A percentile compares a stretch with the other conserved stretches of the same genome.
phyloP scores from a whole-genome alignment of 768 basidiomycete species.

The Tricholoma saponaceum region DNA sequence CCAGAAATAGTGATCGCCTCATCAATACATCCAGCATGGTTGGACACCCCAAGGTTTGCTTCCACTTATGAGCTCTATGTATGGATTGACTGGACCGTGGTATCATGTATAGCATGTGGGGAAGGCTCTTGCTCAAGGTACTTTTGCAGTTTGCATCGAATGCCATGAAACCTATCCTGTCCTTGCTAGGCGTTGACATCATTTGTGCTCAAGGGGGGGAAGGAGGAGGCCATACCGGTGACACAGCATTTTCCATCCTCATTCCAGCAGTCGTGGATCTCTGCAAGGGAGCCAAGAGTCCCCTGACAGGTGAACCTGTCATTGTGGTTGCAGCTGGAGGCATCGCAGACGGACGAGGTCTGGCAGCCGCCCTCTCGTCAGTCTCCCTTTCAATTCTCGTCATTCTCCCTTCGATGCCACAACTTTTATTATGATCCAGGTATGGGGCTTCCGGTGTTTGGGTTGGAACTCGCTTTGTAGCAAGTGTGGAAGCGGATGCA shows the following conservation, averaged over 20 bases:
- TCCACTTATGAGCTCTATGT: background rate
- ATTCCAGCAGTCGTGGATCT: constrained; percentile 80
- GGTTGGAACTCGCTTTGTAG: constrained; percentile 87
- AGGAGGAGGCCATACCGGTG: constrained; percentile 87
- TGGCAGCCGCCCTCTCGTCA: constrained; percentile 71
- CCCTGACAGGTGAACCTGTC: constrained; percentile 73
- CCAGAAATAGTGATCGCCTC: background rate
- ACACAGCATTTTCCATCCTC: constrained; percentile 75
- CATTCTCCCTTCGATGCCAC: background rate
- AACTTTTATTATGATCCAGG: constrained; percentile 26
- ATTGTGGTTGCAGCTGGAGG: constrained; percentile 83
- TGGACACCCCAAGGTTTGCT: constrained; percentile 73
- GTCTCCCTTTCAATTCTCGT: constrained; percentile 9
- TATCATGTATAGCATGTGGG: constrained; percentile 50
- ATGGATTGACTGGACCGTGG: constrained; percentile 5
- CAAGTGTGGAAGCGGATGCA: constrained; percentile 76
- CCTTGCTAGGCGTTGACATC: constrained; percentile 68
- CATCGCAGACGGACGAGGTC: constrained; percentile 77
- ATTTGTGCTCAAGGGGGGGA: constrained; percentile 89
- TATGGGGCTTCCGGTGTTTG: constrained; percentile 85
- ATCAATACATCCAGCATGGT: constrained; percentile 52
- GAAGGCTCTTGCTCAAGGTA: constrained; percentile 72
- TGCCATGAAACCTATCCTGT: background rate
- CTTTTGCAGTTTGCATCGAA: background rate
- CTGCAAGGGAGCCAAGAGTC: constrained; percentile 65